phyloP scores from a whole-genome alignment of 2,329 filamentous ascomycete genomes.

The Penicillium janthinellum region DNA sequence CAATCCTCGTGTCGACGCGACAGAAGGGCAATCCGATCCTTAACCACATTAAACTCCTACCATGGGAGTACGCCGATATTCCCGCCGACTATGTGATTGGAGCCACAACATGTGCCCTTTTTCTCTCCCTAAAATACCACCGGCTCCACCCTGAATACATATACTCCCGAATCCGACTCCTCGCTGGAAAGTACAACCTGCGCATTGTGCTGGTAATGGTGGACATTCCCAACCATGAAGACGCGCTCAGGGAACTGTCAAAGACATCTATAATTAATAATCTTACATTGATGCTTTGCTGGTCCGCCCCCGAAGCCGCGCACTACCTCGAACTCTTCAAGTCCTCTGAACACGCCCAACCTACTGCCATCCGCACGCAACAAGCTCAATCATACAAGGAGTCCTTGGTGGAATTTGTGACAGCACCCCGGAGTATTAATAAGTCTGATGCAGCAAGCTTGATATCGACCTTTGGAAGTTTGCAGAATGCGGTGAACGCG shows the following conservation, averaged over 20 bases:
- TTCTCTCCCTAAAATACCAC: conserved; percentile 95
- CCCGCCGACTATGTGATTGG: conserved; percentile 90
- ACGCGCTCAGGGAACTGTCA: conserved; percentile 81
- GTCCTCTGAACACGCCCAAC: conserved; percentile 84
- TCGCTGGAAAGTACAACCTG: conserved; percentile 83
- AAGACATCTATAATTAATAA: conserved; percentile 94
- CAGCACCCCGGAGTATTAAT: conserved; percentile 84
- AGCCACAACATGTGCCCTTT: conserved; percentile 83
- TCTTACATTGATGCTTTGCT: conserved; percentile 87
- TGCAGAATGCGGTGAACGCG: conserved; percentile 85
- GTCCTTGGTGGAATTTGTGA: conserved; percentile 88
- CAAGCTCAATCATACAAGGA: conserved; percentile 84
- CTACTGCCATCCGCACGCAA: conserved; percentile 78
- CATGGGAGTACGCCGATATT: conserved; percentile 98
- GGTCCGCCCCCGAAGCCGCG: conserved; percentile 90
- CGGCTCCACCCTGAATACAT: conserved; percentile 97
- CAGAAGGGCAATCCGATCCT: conserved; percentile 96
- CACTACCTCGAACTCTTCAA: conserved; percentile 96
- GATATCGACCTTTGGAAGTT: conserved; percentile 87
- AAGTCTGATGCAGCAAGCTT: conserved; percentile 91
- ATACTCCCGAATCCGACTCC: conserved; percentile 82
- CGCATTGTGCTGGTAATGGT: conserved; percentile 88
- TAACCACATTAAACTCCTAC: conserved; percentile 74
- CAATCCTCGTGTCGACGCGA: conserved; percentile 85
- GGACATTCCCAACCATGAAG: conserved; percentile 93